Evolutionary conservation across 73 alveolate genomes (phyloP).

Genomic region (Tetrahymena elliotti): DNA sequence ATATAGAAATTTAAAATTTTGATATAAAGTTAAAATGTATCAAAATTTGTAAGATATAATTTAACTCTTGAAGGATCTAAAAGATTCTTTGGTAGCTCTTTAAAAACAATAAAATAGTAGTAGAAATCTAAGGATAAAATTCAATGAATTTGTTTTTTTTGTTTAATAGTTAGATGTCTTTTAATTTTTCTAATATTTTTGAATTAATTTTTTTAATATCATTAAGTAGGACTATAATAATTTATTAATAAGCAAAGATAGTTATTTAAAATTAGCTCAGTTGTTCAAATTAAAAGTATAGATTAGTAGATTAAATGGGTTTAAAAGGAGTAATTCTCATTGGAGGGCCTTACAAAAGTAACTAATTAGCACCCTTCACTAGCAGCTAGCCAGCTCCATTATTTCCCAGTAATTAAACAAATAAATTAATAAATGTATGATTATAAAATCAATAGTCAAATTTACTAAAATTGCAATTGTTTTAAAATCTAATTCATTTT

Average conservation of each 20-base stretch:
- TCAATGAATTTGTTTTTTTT: not conserved
- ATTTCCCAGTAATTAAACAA: not conserved
- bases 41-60: too few relatives aligned
- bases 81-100: not conserved
- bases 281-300: not conserved
- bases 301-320: not conserved
- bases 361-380: not conserved
- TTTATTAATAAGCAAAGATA: not conserved
- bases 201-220: not conserved
- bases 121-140: not conserved
- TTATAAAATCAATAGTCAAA: too few relatives aligned
- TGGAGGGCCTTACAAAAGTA: not conserved
- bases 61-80: not conserved
- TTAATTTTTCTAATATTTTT: too few relatives aligned
- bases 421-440: too few relatives aligned
- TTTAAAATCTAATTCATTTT: too few relatives aligned
- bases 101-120: not conserved
- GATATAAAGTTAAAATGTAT: too few relatives aligned
- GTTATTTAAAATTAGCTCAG: not conserved
- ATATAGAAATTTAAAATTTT: too few relatives aligned
- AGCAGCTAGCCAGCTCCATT: not conserved
- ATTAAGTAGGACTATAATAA: not conserved
- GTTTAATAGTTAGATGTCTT: not conserved
- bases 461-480: not conserved
- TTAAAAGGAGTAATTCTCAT: not conserved